Evolutionary conservation across 305 asterid species (phyloP), one percentile per base, ranked within the genome.

Genomic region (Fraxinus sp.): DNA sequence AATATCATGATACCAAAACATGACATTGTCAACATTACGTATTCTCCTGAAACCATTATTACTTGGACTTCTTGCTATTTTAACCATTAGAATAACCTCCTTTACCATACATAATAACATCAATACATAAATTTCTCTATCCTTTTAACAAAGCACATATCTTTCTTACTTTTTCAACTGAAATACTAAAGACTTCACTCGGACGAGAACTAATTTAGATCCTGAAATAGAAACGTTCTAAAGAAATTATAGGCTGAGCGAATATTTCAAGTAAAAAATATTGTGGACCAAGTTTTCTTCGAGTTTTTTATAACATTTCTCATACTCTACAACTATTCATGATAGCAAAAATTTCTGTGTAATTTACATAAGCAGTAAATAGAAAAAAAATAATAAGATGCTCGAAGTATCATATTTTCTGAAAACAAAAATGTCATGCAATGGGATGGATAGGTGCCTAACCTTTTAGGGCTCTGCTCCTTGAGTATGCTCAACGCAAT

Each of bases 401-500:
- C 80, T 22, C 4, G 77, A 77, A n/a, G 83, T 75, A 80, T 41
- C 49, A 66, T 30, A 41, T 66, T 77, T 66, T 52, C 55, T 20
- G 26, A 72, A 75, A 78, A 49, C 74, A 22, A 80, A 78, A 86
- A 77, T 41, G 80, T 72, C 79, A 5, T 20, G 80, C 75, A 64
- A 64, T 16, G 68, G 52, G 83, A 78, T 76, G 84, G 59, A 80
- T 43, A 49, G 77, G 83, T 41, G 77, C 55, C 84, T 83, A 86
- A 96, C 99, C 99, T 82, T 92, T 96, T 96, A 46, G 99, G 99
- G 85, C 94, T 94, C 87, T 96, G 98, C 90, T 96, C 99, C 87
- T 93, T 94, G 86, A 96, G 89, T 78, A 96, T 94, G 92, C 92
- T 95, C 81, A 97, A 89, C 43, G 97, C 97, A 80, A 96, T 93